Evolutionary conservation across 2,329 filamentous ascomycete species (phyloP).

Genomic region (Neocucurbitaria cava): DNA sequence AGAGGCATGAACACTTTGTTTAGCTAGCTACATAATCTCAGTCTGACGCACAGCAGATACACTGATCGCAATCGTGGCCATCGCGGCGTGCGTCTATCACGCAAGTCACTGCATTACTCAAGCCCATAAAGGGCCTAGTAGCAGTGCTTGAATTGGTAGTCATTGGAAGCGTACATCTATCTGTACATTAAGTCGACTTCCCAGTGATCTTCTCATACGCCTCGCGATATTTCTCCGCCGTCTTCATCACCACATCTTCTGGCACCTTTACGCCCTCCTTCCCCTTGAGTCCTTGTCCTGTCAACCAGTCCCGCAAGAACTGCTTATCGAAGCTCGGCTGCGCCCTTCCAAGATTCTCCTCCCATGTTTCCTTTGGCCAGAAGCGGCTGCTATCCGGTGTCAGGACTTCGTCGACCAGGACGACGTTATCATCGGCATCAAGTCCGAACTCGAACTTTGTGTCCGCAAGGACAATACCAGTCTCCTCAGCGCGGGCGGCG

Average conservation of each 20-base stretch:
- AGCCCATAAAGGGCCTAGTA: no score
- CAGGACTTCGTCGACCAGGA: slow-evolving; percentile 83
- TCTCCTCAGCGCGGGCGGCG: slow-evolving; percentile 67
- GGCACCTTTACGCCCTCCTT: slow-evolving; percentile 76
- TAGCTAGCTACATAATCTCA: no score
- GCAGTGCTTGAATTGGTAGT: no score
- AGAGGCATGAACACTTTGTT: no score
- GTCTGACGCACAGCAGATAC: no score
- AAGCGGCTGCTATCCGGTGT: slow-evolving; percentile 80
- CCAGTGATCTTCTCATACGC: slow-evolving; percentile 75
- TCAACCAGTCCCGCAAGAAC: slow-evolving; percentile 80
- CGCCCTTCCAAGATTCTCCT: slow-evolving; percentile 66
- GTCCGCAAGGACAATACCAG: slow-evolving; percentile 78
- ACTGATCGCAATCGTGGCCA: no score
- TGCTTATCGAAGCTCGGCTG: slow-evolving; percentile 89
- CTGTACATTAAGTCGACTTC: neutral
- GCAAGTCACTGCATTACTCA: no score
- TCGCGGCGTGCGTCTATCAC: no score
- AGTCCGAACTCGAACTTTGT: slow-evolving; percentile 81
- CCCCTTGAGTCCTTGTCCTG: slow-evolving; percentile 73
- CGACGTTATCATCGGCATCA: slow-evolving; percentile 67
- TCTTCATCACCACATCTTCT: slow-evolving; percentile 72
- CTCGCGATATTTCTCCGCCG: slow-evolving; percentile 75
- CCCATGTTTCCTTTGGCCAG: slow-evolving; percentile 79
- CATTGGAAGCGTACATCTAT: neutral